Conservation (phyloP, 1,284 basidiomycete species). For the Tilletia indica region DNA sequence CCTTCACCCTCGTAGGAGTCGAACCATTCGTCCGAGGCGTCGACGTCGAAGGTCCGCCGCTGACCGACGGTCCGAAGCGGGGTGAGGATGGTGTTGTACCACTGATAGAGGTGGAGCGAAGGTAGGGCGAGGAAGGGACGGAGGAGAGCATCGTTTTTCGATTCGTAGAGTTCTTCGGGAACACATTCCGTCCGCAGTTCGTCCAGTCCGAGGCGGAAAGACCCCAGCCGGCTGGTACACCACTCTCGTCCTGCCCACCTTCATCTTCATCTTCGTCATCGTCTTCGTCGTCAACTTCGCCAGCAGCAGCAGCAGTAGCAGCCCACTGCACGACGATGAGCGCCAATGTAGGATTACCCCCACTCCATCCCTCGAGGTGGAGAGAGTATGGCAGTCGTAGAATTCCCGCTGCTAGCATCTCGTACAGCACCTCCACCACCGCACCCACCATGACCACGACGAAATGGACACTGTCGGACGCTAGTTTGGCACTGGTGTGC, state of each 20-base stretch:
- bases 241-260: not conserved
- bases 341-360: not conserved
- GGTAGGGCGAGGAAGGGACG: not conserved
- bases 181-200: not conserved
- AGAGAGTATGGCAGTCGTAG: not conserved
- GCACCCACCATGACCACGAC: too few species aligned
- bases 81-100: not conserved
- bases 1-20: not conserved
- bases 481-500: too few species aligned
- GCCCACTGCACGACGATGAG: slow-evolving; percentile 12
- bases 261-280: not conserved
- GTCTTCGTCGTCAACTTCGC: not conserved
- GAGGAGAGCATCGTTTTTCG: not conserved
- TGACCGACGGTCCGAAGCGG: not conserved
- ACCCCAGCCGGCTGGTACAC: not conserved
- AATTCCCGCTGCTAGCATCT: too few species aligned
- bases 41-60: not conserved
- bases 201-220: slow-evolving; percentile 4
- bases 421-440: too few species aligned
- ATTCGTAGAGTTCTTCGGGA: not conserved
- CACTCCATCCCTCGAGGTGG: slow-evolving; percentile 1
- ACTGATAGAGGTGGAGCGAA: not conserved
- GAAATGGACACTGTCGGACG: too few species aligned
- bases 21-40: not conserved
- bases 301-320: not conserved